Evolutionary conservation across 495 filamentous ascomycete species (phyloP).

Genomic region (Viridothelium virens): DNA sequence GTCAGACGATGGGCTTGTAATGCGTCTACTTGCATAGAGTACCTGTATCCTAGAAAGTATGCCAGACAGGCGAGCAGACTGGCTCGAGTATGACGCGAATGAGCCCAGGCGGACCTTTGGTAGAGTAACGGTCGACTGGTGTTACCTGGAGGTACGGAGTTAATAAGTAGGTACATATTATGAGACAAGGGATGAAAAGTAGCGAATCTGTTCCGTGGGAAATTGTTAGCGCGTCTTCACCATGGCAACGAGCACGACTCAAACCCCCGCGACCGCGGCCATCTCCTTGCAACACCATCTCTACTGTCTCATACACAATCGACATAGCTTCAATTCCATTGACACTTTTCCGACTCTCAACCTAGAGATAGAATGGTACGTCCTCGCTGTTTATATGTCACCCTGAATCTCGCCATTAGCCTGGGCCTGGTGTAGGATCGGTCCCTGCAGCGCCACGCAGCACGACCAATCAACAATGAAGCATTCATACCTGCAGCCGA

Average conservation of each 20-base stretch:
- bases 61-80: too few species aligned
- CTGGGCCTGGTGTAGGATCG: neutral
- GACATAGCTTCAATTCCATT: neutral
- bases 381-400: neutral
- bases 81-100: too few species aligned
- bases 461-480: slow-evolving; percentile 8
- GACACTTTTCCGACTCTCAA: neutral
- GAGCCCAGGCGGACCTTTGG: too few species aligned
- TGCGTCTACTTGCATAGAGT: too few species aligned
- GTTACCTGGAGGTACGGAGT: too few species aligned
- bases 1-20: too few species aligned
- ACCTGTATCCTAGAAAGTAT: too few species aligned
- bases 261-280: neutral
- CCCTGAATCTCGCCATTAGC: neutral
- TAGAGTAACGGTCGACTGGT: too few species aligned
- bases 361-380: neutral
- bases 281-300: neutral
- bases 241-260: slow-evolving; percentile 4
- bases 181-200: neutral
- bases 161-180: too few species aligned
- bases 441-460: neutral
- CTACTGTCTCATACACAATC: slow-evolving; percentile 10
- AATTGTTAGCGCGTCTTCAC: slow-evolving; percentile 7
- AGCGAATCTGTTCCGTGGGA: neutral
- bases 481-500: neutral